phyloP scores from a whole-genome alignment of 179 eudicot genomes.

The Patellifolia procumbens region DNA sequence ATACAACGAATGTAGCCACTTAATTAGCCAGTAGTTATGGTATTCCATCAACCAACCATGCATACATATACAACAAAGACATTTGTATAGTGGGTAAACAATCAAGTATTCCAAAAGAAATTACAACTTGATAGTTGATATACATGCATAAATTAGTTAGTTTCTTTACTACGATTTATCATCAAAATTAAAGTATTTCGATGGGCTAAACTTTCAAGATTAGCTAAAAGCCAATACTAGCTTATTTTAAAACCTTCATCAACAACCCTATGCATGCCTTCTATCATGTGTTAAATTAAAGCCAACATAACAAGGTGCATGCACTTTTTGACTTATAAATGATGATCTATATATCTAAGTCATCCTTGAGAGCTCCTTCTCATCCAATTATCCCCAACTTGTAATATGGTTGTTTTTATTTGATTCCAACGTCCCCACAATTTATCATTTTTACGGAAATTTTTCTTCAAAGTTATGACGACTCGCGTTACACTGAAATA shows the following conservation, averaged over 20 bases:
- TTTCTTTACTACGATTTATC: too few relatives aligned
- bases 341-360: conserved; percentile 14
- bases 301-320: conserved; percentile 33
- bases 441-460: conserved; percentile 11
- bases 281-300: too few relatives aligned
- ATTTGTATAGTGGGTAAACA: neutral
- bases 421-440: conserved; percentile 8
- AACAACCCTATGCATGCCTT: conserved; percentile 28
- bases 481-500: too few relatives aligned
- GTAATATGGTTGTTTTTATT: neutral
- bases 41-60: neutral
- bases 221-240: neutral
- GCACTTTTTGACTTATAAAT: conserved; percentile 26
- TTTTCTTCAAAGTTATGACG: too few relatives aligned
- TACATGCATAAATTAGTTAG: too few relatives aligned
- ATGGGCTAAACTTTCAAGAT: neutral
- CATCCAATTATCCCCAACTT: conserved; percentile 19
- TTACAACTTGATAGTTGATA: too few relatives aligned
- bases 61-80: neutral
- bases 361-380: conserved; percentile 28
- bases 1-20: neutral
- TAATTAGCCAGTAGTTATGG: too few relatives aligned
- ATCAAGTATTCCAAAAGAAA: neutral
- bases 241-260: conserved; percentile 10
- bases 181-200: neutral